Percentiles rank a stretch among this genome's conserved stretches.
Evolutionary conservation across 192 early-diverging fungal genomes (phyloP).

Genomic region (Lobosporangium transversale): DNA sequence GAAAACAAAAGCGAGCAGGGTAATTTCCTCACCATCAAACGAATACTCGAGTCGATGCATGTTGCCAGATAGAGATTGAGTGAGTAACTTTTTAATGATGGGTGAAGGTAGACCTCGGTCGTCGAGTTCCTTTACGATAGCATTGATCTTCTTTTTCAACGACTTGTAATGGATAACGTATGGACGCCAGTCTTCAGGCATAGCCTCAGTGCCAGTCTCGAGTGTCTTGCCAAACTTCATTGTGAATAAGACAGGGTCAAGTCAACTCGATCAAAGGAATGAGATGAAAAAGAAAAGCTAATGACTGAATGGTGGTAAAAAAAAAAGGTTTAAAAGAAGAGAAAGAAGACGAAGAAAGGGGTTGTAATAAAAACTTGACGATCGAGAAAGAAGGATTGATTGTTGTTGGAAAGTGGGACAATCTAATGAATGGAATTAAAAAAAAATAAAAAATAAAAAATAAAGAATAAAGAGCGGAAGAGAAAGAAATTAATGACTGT

Average conservation of each 20-base stretch:
- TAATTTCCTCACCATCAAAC: conserved; percentile 25
- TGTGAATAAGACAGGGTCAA: not conserved
- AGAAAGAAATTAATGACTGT: too few relatives aligned
- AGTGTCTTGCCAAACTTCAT: conserved; percentile 85
- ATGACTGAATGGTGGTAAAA: too few relatives aligned
- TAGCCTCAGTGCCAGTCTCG: conserved; percentile 70
- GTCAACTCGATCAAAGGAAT: not conserved
- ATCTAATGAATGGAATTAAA: too few relatives aligned
- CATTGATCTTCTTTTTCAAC: conserved; percentile 76
- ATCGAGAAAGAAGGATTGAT: not conserved
- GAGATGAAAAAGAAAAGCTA: not conserved
- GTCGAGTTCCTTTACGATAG: conserved; percentile 76
- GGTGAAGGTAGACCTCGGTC: conserved; percentile 53
- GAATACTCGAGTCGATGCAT: conserved; percentile 47
- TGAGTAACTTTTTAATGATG: conserved; percentile 34
- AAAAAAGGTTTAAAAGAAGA: too few relatives aligned
- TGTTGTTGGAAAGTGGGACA: too few relatives aligned
- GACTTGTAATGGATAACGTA: conserved; percentile 81
- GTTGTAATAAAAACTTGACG: not conserved
- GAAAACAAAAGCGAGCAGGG: not conserved
- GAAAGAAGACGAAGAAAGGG: not conserved
- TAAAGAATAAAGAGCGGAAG: too few relatives aligned
- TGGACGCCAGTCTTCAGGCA: conserved; percentile 77
- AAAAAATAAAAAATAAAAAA: too few relatives aligned
- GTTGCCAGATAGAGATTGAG: conserved; percentile 30